Evolutionary conservation across 2,329 filamentous ascomycete genomes (phyloP).

Genomic region (Penicillium rolfsii): DNA sequence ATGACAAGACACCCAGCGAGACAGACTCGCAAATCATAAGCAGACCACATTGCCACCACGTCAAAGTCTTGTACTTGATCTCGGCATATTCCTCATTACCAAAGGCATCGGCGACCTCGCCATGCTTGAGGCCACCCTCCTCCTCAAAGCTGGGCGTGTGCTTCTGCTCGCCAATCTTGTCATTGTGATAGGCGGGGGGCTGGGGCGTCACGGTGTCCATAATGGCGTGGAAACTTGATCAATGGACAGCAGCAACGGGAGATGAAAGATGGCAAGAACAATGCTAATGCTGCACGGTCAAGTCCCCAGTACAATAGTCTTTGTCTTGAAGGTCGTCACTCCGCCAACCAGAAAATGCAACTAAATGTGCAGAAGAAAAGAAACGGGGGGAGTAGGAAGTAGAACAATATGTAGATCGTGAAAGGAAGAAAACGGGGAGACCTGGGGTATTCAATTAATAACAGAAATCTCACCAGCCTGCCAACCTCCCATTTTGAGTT

Average conservation of each 20-base stretch:
- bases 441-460: conserved; percentile 19
- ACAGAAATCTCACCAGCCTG: conserved; percentile 9
- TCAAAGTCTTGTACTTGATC: conserved; percentile 34
- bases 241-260: background rate
- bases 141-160: conserved; percentile 20
- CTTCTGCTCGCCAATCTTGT: conserved; percentile 28
- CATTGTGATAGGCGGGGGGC: conserved; percentile 25
- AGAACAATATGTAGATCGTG: background rate
- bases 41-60: conserved; percentile 34
- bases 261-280: background rate
- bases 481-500: conserved; percentile 8
- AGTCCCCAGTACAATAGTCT: background rate
- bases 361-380: background rate
- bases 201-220: conserved; percentile 26
- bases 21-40: conserved; percentile 35
- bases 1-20: conserved; percentile 30
- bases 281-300: background rate
- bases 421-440: background rate
- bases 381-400: background rate
- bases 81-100: conserved; percentile 32
- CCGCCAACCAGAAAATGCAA: background rate
- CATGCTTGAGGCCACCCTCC: conserved; percentile 26
- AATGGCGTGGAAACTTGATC: conserved; percentile 6
- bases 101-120: conserved; percentile 30
- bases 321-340: background rate